Base-by-base conservation (phyloP, 2,329 filamentous ascomycete genomes). In the Alternaria tenuissima region DNA sequence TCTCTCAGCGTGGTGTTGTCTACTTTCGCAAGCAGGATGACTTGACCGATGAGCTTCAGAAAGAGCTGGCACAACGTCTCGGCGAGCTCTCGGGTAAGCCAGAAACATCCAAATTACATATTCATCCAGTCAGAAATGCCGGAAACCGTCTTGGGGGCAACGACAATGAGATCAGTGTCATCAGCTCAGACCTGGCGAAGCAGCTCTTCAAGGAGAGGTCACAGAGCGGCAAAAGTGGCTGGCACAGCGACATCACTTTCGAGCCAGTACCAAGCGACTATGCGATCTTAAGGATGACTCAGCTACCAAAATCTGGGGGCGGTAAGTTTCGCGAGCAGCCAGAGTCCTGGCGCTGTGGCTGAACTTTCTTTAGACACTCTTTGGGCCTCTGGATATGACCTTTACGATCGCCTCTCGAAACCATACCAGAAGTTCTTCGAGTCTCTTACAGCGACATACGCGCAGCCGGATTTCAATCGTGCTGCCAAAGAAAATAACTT, bases 51-150 rank as follows among this genome's bases (percentile, higher is more conserved):
- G 81, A 85, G 11, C 76, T 84, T 8, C 85, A 87, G 62, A 87
- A 87, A 72, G 76, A 82, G 36, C 79, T 87, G 7, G 80, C 79
- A 18, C 83, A 86, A 55, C 80, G 82, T 44, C 82, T 90, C 1
- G 88, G 88, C 11, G 78, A 87, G 70, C 80, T 88, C 0, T 82
- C 84, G 0, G 86, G 86, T 57, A 87, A 87, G 60, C 87, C 87
- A 0, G 69, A 75, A 0, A 84, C 81, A 0, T 88, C 86, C 0
- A 81, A 81, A 44, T 78, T 89, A 7, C 87, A 89, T 68, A 88
- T 89, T 52, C 87, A 89, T 67, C 88, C 87, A 0, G 74, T 89
- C 38, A 70, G 76, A 55, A 81, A 81, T 63, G 69, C 80, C 77
- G 76, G 86, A n/a, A 71, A 72, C 22, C 65, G 67, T 9, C 80